Conservation (phyloP, 2,329 filamentous ascomycete genomes). For the Cryphonectria naterciae region DNA sequence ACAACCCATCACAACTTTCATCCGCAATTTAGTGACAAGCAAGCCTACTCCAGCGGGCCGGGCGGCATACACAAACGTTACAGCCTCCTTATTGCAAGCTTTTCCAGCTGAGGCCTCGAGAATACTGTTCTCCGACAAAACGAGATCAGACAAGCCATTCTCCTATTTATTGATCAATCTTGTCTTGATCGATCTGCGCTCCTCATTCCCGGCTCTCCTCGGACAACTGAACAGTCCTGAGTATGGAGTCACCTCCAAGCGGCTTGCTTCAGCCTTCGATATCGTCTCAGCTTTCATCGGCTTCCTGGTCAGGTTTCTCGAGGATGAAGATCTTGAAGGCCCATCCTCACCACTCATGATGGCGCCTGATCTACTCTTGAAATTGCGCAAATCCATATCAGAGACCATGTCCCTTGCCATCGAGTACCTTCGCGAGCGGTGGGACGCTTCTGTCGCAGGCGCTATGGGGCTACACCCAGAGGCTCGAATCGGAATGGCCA, state of each 20-base stretch:
- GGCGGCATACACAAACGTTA: slow-evolving; percentile 62
- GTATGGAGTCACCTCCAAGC: slow-evolving; percentile 55
- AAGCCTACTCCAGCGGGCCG: slow-evolving; percentile 60
- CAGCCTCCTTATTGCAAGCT: slow-evolving; percentile 59
- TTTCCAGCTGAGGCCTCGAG: slow-evolving; percentile 53
- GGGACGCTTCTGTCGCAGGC: slow-evolving; percentile 68
- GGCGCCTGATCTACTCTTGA: slow-evolving; percentile 63
- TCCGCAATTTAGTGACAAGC: slow-evolving; percentile 58
- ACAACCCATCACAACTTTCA: slow-evolving; percentile 47
- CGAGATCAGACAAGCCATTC: slow-evolving; percentile 53
- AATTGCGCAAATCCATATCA: slow-evolving; percentile 61
- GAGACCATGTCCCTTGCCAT: slow-evolving; percentile 67
- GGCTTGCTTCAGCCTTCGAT: slow-evolving; percentile 65
- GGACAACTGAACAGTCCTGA: slow-evolving; percentile 58
- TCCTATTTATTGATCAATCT: slow-evolving; percentile 67
- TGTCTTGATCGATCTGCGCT: slow-evolving; percentile 67
- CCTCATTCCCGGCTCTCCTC: slow-evolving; percentile 64
- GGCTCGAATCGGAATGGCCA: slow-evolving; percentile 50
- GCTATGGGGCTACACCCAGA: slow-evolving; percentile 64
- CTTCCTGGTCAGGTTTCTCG: slow-evolving; percentile 58
- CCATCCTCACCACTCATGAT: slow-evolving; percentile 45
- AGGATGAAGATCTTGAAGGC: slow-evolving; percentile 45
- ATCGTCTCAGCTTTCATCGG: slow-evolving; percentile 64
- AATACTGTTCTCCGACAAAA: slow-evolving; percentile 57
- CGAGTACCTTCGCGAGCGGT: slow-evolving; percentile 71